Evolutionary conservation across 805 yeast genomes (phyloP).

Genomic region (Starmerella cellae): DNA sequence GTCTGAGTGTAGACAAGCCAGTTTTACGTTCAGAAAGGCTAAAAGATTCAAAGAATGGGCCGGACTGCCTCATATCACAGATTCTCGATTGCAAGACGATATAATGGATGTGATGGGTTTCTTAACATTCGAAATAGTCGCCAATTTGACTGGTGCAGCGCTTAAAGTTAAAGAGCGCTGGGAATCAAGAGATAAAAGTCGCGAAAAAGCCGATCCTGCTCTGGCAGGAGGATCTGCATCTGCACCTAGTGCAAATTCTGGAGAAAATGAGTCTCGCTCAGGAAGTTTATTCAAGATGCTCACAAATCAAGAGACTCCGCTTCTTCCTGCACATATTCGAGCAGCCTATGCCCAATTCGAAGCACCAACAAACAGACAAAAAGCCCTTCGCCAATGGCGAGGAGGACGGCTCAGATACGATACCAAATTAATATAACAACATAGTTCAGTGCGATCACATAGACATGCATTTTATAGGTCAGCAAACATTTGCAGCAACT

Average conservation of each 20-base stretch:
- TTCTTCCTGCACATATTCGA: slow-evolving; percentile 20
- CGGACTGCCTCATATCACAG: slow-evolving; percentile 68
- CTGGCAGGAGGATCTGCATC: background rate
- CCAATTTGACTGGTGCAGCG: slow-evolving; percentile 86
- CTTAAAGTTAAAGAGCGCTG: slow-evolving; percentile 53
- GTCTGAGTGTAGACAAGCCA: slow-evolving; percentile 97
- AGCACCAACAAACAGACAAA: slow-evolving; percentile 11
- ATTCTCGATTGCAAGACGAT: slow-evolving; percentile 87
- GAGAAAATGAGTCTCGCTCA: background rate
- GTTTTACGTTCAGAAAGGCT: slow-evolving; percentile 88
- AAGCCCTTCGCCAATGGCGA: slow-evolving; percentile 16
- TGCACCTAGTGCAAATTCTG: background rate
- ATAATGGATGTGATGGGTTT: slow-evolving; percentile 92
- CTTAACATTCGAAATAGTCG: slow-evolving; percentile 90
- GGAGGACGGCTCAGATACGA: slow-evolving; percentile 16
- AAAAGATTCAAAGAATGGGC: slow-evolving; percentile 96
- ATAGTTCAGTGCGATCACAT: background rate
- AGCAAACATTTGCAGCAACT: background rate
- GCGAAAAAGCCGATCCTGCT: background rate
- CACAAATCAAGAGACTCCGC: slow-evolving; percentile 20
- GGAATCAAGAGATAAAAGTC: slow-evolving; percentile 29
- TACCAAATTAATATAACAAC: slow-evolving; percentile 2
- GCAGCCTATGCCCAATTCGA: slow-evolving; percentile 21
- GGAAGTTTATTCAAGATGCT: slow-evolving; percentile 17
- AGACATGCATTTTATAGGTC: too few species aligned